Evolutionary conservation across 805 yeast genomes (phyloP), one percentile per base, ranked within the genome.

Genomic region (Candida dendrica): DNA sequence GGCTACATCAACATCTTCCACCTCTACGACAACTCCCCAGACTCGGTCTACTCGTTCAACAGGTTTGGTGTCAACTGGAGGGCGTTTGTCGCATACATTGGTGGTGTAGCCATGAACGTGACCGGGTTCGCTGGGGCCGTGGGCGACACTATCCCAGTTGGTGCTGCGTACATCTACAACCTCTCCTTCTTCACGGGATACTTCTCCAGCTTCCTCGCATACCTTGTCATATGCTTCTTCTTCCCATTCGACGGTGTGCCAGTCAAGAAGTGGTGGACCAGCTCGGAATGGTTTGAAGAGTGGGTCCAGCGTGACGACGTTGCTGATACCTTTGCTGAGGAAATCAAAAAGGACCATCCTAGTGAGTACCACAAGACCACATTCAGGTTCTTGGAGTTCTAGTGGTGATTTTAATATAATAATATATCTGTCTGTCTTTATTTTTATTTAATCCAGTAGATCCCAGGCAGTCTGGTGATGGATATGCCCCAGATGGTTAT

Each of bases 51-150:
- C 65, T 73, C 72, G 64, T 87, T 75, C 64, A 72, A 74, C 53
- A 63, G 53, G 24, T 63, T 67, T 39, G 96, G 96, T 34, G 52
- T 77, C 60, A 86, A 87, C 58, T 85, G 95, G 93, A 72, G 95
- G 59, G 96, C 91, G 2, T 79, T 76, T 50, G 77, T 71, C 26
- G 93, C 95, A 1, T 88, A 88, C 59, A 59, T 88, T 49, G 72
- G 81, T 50, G 95, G 95, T 42, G 81, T 89, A 45, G 66, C 79
- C 31, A 93, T 95, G 36, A 88, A 87, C 54, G 81, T 89, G 55
- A 84, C 83, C 15, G 96, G 96, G 2, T 88, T 88, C 52, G 91
- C 82, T 6, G 88, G 95, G 47, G 88, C 89, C 6, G 79, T 86
- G 18, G 85, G 81, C 33, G 74, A 79, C n/a, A 73, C 69, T 45